These are phyloP conservation scores for Silene noctiflora DNA, from an alignment of 179 eudicot genomes.

Conservation along the genomic window DNA sequence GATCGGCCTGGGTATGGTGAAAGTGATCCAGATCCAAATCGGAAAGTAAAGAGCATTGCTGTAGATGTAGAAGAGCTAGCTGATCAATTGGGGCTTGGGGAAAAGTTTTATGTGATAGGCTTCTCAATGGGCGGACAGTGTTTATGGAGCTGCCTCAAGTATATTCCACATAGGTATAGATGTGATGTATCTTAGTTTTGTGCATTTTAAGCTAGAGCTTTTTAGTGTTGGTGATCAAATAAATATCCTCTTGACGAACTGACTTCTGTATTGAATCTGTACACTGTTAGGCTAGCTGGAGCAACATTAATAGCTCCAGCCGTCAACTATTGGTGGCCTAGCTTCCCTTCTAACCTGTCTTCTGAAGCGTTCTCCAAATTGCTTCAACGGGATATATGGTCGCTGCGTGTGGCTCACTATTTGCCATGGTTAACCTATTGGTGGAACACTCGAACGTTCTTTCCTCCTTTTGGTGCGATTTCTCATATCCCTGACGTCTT, in stretches of 20 bases:
- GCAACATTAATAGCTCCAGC: slow-evolving; percentile 47
- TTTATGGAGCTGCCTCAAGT: slow-evolving; percentile 41
- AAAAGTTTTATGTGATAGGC: slow-evolving; percentile 37
- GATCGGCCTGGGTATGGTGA: slow-evolving; percentile 51
- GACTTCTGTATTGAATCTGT: neutral
- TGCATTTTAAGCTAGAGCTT: neutral
- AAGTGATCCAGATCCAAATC: slow-evolving; percentile 38
- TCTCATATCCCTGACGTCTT: slow-evolving; percentile 28
- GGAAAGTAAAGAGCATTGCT: slow-evolving; percentile 32
- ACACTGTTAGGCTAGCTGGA: slow-evolving; percentile 41
- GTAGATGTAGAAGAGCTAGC: slow-evolving; percentile 39
- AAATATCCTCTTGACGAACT: neutral
- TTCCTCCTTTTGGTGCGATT: slow-evolving; percentile 34
- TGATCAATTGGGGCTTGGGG: slow-evolving; percentile 37
- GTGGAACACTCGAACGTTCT: slow-evolving; percentile 37
- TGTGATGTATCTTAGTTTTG: neutral
- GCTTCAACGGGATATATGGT: slow-evolving; percentile 35
- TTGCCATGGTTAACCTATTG: slow-evolving; percentile 30
- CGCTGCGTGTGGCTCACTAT: slow-evolving; percentile 43
- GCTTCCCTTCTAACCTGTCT: slow-evolving; percentile 39
- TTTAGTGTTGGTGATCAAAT: neutral
- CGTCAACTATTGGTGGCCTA: slow-evolving; percentile 54
- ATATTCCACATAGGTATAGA: slow-evolving; percentile 41
- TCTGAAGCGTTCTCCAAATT: slow-evolving; percentile 29
- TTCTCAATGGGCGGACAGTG: slow-evolving; percentile 41